These are phyloP conservation scores for Letharia columbiana DNA, from an alignment of 495 filamentous ascomycete species.

Conservation along the genomic window DNA sequence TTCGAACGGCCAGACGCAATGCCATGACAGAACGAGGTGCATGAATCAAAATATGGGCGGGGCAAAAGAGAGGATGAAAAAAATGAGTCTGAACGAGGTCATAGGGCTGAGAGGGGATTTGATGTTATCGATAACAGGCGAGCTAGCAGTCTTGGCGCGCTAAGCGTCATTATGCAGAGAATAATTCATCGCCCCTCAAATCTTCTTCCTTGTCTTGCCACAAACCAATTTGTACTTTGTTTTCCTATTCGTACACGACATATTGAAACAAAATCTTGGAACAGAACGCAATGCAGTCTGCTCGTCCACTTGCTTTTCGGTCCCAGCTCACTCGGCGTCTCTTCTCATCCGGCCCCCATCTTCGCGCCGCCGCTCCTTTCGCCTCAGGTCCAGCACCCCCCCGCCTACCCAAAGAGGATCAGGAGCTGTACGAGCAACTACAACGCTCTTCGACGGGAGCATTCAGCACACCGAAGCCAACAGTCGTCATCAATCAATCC, in stretches of 20 bases:
- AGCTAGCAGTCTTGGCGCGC: background rate
- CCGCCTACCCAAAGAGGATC: slow-evolving; percentile 75
- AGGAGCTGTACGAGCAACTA: slow-evolving; percentile 86
- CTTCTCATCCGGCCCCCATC: slow-evolving; percentile 26
- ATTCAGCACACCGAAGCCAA: slow-evolving; percentile 53
- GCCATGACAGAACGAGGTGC: slow-evolving; percentile 1
- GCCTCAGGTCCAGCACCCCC: slow-evolving; percentile 60
- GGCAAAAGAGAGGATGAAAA: background rate
- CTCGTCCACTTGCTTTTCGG: slow-evolving; percentile 19
- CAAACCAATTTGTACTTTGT: background rate
- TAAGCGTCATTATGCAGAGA: background rate
- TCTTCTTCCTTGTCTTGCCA: background rate
- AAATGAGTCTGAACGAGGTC: background rate
- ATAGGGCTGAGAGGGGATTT: background rate
- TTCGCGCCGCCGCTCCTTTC: slow-evolving; percentile 33
- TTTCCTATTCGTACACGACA: background rate
- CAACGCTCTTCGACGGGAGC: slow-evolving; percentile 64
- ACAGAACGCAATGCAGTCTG: slow-evolving; percentile 14
- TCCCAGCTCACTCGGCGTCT: slow-evolving; percentile 22
- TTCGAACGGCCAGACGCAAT: slow-evolving; percentile 2
- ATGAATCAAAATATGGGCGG: background rate
- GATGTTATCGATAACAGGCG: background rate
- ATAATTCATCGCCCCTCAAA: background rate
- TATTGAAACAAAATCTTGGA: background rate
- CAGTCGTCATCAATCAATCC: slow-evolving; percentile 39